Conservation (phyloP, 1,284 basidiomycete species). For the Exobasidium cylindrosporum region DNA sequence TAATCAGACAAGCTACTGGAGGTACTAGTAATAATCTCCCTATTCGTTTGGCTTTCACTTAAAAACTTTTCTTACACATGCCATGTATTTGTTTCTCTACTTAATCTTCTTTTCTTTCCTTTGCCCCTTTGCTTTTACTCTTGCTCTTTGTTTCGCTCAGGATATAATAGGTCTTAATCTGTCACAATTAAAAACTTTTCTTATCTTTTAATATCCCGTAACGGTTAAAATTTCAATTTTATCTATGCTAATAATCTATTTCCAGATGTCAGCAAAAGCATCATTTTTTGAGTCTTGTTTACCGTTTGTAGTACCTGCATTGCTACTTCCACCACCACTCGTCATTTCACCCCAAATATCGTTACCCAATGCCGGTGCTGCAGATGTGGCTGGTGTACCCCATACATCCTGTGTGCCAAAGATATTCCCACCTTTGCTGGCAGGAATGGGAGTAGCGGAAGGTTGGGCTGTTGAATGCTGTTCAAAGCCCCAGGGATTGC, state of each 20-base stretch:
- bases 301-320: background rate
- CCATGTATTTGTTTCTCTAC: too few relatives aligned
- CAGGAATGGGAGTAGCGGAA: background rate
- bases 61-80: too few relatives aligned
- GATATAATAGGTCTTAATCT: too few relatives aligned
- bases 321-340: background rate
- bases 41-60: too few relatives aligned
- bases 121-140: too few relatives aligned
- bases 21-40: too few relatives aligned
- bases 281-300: slow-evolving; percentile 30
- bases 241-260: slow-evolving; percentile 24
- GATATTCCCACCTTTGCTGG: slow-evolving; percentile 14
- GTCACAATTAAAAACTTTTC: too few relatives aligned
- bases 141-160: too few relatives aligned
- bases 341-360: slow-evolving; percentile 13
- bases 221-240: too few relatives aligned
- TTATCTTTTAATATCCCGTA: too few relatives aligned
- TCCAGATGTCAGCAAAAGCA: slow-evolving; percentile 54
- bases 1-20: background rate
- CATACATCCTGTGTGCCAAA: slow-evolving; percentile 46
- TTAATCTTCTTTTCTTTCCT: too few relatives aligned
- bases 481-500: slow-evolving; percentile 13
- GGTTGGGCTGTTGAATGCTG: background rate
- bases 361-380: background rate
- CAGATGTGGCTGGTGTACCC: slow-evolving; percentile 14